Evolutionary conservation across 78 protist genomes (phyloP), one percentile per base, ranked within the genome.

Genomic region (Bodo saltans): DNA sequence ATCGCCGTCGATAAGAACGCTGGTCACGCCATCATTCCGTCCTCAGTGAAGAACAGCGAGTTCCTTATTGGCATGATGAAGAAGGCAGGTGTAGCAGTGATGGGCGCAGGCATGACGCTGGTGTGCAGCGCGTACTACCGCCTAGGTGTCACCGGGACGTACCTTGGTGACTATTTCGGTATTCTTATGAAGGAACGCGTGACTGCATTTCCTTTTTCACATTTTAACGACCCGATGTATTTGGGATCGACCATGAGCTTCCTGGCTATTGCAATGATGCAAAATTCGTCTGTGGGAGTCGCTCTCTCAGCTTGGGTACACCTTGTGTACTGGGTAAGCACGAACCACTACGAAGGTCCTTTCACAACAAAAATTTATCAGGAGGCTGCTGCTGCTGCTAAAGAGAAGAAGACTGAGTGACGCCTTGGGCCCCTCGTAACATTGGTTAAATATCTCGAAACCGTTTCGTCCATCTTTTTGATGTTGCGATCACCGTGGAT

Each of bases 71-170:
- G 33, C 12, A 72, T 68, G 41, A 17, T 86, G 29, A 25, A 42
- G 53, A 3, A 34, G 41, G 8, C 76, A 23, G 53, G 86, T 11
- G 70, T 29, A 41, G 74, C 39, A 26, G 33, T 86, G 27, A 42
- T 75, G 40, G 85, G 41, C 26, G 28, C 53, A 28, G 96, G 94
- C 68, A 39, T 53, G 34, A 73, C 89, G 38, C 69, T 93, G 12
- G 94, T 89, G 39, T 37, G 52, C 23, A 30, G 90, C 26, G 68
- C 93, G 33, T 70, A 83, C 35, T 34, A 26, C 11, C 79, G 86
- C 34, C 89, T 93, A 52, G 96, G 96, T 30, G 72, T 93, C 74
- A 93, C 96, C 8, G 96, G 96, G 34, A 91, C 96, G 30, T 91
- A 89, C 78, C 83, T 91, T 3, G 96, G 93, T 37, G 96, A 93